These are phyloP conservation scores for Eragrostis nindensis DNA, from an alignment of 176 grass and related monocot species.

Conservation along the genomic window DNA sequence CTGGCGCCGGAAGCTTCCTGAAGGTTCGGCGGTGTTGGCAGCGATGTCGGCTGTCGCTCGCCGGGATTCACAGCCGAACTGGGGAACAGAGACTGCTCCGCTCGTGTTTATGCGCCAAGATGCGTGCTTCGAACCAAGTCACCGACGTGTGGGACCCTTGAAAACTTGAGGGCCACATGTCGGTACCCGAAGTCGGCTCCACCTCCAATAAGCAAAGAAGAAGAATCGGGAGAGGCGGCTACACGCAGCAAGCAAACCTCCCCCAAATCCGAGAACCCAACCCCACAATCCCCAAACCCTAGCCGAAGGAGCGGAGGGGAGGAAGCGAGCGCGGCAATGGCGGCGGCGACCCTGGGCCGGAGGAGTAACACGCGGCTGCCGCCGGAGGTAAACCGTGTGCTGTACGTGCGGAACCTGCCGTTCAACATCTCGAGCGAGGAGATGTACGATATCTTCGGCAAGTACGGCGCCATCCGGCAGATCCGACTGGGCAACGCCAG, in stretches of 20 bases:
- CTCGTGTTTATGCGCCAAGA: conserved; percentile 30
- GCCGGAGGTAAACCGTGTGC: conserved; percentile 92
- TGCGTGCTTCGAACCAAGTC: not conserved
- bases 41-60: conserved; percentile 13
- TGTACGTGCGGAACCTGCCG: conserved; percentile 98
- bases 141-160: not conserved
- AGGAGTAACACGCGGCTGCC: conserved; percentile 90
- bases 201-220: not conserved
- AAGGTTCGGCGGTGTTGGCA: not conserved
- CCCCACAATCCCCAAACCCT: conserved; percentile 37
- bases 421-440: conserved; percentile 99
- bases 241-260: not conserved
- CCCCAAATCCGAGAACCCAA: conserved; percentile 27
- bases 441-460: conserved; percentile 99
- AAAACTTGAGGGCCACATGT: not conserved
- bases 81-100: not conserved
- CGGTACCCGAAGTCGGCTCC: conserved; percentile 1
- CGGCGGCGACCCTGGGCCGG: conserved; percentile 69
- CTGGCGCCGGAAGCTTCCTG: not conserved
- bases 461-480: conserved; percentile 98
- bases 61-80: not conserved
- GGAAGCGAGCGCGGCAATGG: conserved; percentile 40
- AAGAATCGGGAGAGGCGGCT: not conserved
- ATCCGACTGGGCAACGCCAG: conserved; percentile 92
- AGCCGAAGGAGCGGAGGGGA: not conserved